A percentile compares a stretch with the other conserved stretches of the same genome.
These are phyloP conservation scores for Paramecium sonneborni DNA, from an alignment of 73 alveolate genomes.

Conservation along the genomic window DNA sequence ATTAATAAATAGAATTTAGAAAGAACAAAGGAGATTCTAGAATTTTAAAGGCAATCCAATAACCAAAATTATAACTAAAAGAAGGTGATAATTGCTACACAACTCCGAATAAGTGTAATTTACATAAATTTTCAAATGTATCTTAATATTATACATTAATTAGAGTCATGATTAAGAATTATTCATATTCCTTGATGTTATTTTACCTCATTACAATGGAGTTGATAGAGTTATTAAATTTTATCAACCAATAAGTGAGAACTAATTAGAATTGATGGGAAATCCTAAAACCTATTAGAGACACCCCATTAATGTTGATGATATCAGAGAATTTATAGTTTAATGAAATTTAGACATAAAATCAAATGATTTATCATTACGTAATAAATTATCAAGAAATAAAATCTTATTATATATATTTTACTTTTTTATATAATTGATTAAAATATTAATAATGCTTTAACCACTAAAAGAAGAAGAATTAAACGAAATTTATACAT, in stretches of 20 bases:
- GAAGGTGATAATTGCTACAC: slow-evolving; percentile 55
- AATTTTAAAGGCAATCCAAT: not conserved
- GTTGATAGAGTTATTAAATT: slow-evolving; percentile 43
- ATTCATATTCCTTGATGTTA: slow-evolving; percentile 31
- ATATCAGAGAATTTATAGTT: slow-evolving; percentile 31
- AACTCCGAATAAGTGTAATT: slow-evolving; percentile 43
- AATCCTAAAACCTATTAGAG: not conserved
- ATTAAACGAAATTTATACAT: slow-evolving; percentile 87
- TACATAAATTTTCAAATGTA: slow-evolving; percentile 44
- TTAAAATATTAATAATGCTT: not conserved
- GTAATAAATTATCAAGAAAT: not conserved
- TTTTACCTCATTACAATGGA: slow-evolving; percentile 48
- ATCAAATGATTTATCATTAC: not conserved
- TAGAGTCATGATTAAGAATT: not conserved
- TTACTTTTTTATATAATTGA: not conserved
- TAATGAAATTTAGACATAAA: not conserved
- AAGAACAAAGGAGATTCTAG: not conserved
- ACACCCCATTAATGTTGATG: slow-evolving; percentile 34
- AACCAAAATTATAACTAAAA: not conserved
- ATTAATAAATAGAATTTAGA: not conserved
- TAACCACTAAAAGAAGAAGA: slow-evolving; percentile 77
- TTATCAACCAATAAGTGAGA: slow-evolving; percentile 26
- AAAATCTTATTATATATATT: not conserved
- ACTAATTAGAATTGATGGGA: slow-evolving; percentile 7
- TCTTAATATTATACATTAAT: not conserved